Percentiles rank a stretch among this genome's conserved stretches.
These are phyloP conservation scores for Ramalina intermedia DNA, from an alignment of 495 filamentous ascomycete species.

Conservation along the genomic window DNA sequence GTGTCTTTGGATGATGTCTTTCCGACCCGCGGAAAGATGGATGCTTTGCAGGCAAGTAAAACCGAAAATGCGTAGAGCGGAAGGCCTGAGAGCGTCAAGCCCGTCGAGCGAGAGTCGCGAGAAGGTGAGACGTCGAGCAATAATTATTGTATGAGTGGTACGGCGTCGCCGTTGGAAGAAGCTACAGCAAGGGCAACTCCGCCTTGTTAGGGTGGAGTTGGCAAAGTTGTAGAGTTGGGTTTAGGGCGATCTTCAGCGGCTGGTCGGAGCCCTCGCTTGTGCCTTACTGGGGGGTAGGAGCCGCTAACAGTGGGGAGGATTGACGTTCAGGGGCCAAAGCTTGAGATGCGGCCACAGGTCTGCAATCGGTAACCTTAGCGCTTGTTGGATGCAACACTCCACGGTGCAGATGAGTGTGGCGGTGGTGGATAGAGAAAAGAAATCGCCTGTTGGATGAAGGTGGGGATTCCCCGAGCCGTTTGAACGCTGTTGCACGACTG, in stretches of 20 bases:
- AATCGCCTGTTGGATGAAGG: not conserved
- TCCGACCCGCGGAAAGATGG: slow-evolving; percentile 11
- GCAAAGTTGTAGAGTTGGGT: not conserved
- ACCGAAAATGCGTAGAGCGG: slow-evolving; percentile 6
- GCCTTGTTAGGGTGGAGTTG: slow-evolving; percentile 4
- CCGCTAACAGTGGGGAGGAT: not conserved
- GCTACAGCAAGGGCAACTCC: slow-evolving; percentile 4
- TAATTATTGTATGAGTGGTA: not conserved
- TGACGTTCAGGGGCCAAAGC: slow-evolving; percentile 10
- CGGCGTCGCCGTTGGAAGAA: slow-evolving; percentile 4
- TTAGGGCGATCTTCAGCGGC: not conserved
- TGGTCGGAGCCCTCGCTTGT: slow-evolving; percentile 12
- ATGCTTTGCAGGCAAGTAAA: not conserved
- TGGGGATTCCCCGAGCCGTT: not conserved
- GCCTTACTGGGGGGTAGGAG: slow-evolving; percentile 7
- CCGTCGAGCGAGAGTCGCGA: slow-evolving; percentile 3
- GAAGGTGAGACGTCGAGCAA: slow-evolving; percentile 1
- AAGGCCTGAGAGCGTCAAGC: slow-evolving; percentile 7
- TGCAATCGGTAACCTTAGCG: slow-evolving; percentile 1
- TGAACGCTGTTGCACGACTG: not conserved
- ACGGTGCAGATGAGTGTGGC: slow-evolving; percentile 1
- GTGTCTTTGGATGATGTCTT: not conserved
- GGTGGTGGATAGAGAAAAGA: not conserved
- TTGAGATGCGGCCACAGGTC: slow-evolving; percentile 6
- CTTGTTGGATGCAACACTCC: slow-evolving; percentile 4